These are phyloP conservation scores for Rhodosporidiobolus odoratus DNA, from an alignment of 768 basidiomycete species.

Conservation along the genomic window DNA sequence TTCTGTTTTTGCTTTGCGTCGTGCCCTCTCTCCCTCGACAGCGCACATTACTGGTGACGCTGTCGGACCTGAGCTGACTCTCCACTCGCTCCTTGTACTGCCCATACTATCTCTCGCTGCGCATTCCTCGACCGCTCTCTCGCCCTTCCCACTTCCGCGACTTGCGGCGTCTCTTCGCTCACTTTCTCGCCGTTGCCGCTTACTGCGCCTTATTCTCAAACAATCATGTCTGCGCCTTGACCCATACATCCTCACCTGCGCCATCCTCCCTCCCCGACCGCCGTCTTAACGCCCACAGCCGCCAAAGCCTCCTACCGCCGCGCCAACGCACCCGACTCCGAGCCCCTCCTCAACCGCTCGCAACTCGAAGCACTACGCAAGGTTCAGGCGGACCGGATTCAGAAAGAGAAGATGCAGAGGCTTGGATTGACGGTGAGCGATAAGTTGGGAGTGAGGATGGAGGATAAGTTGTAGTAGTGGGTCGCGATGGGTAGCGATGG, in stretches of 20 bases:
- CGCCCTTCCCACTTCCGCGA: no score
- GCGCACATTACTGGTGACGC: no score
- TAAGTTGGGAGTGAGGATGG: conserved; percentile 24
- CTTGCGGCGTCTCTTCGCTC: no score
- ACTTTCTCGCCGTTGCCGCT: no score
- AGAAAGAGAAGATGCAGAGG: conserved; percentile 26
- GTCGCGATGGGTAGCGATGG: background rate
- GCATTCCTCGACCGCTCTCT: no score
- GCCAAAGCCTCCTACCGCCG: conserved; percentile 13
- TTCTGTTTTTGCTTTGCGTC: background rate
- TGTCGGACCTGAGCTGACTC: no score
- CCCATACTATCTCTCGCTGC: background rate
- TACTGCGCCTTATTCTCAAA: no score
- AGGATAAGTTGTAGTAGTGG: conserved; percentile 5
- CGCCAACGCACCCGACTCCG: background rate
- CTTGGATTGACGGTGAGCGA: conserved; percentile 12
- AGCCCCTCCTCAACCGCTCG: conserved; percentile 14
- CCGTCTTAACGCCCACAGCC: conserved; percentile 1
- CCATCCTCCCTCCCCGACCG: no score
- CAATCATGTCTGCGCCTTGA: no score
- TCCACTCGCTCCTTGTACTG: background rate
- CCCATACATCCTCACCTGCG: no score
- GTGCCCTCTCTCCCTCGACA: background rate
- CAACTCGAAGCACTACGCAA: conserved; percentile 25
- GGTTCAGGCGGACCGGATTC: conserved; percentile 27